Base-by-base conservation (phyloP, 169 alveolate genomes). In the Fabrea salina region DNA sequence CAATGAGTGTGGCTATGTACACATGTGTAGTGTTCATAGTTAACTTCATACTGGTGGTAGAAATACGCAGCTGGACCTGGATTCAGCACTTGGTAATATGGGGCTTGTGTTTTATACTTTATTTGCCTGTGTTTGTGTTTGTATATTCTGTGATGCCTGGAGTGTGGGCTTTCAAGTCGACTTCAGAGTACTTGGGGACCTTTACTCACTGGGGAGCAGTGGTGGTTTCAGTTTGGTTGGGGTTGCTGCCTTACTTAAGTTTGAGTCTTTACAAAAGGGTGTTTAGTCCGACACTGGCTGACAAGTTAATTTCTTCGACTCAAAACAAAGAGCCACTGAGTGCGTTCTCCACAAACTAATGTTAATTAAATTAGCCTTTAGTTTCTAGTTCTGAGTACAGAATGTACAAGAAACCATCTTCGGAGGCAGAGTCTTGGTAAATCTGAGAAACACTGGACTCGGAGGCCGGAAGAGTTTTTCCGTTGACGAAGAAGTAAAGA, bases 11-110 rank as follows among this genome's bases (percentile, higher is more conserved):
- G 19, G 86, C 91, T 35, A 47, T 88, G 32, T 93, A 83, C 72
- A 86, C 92, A 25, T 79, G 87, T 39, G 82, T 91, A 33, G 77
- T 91, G 33, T 37, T 89, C 82, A 59, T 75, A 25, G 92, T 87
- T 0, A 88, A 82, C 44, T 11, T 79, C 6, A 82, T 85, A 80
- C 56, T 89, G 44, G 75, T 83, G 50, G 30, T 89, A 0, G 71
- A 56, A 32, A 79, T 79, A 30, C 40, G 86, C 32, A 53, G 82
- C 6, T 50, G 80, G 70, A 72, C 37, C 71, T 72, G 80, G 70
- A 19, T 72, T 51, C 66, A 50, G 51, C 80, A 72, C 51, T 11
- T 72, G 13, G 25, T 49, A 0, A 30, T 72, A 47, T 72, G 80
- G 54, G 80, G 37, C 13, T 33, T 72, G 8, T 57, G 78, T 22